Percentiles rank a stretch among this genome's conserved stretches.
phyloP scores from a whole-genome alignment of 371 early-diverging fungal genomes.

The Globomyces sp. region DNA sequence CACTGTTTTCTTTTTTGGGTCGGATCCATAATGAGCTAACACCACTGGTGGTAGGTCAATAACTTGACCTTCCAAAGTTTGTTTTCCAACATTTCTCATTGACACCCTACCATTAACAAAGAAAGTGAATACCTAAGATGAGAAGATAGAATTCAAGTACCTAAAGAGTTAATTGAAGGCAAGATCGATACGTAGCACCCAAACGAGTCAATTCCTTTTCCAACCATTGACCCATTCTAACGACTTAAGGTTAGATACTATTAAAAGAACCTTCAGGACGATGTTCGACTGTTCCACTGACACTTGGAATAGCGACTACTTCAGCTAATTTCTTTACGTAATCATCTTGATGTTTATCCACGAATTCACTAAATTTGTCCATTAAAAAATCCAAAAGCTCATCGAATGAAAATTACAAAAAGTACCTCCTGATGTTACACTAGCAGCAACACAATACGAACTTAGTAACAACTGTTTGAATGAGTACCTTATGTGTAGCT shows the following conservation, averaged over 20 bases:
- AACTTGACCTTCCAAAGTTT: conserved; percentile 71
- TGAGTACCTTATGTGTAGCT: too few relatives aligned
- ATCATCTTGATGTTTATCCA: conserved; percentile 74
- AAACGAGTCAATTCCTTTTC: conserved; percentile 70
- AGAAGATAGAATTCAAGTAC: not conserved
- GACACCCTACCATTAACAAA: not conserved
- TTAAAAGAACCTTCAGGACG: conserved; percentile 45
- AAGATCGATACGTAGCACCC: conserved; percentile 55
- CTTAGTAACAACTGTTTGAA: too few relatives aligned
- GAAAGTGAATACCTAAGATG: conserved; percentile 24
- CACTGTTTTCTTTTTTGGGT: conserved; percentile 90
- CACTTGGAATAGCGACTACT: conserved; percentile 91
- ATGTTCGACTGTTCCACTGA: conserved; percentile 71
- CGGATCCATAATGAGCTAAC: conserved; percentile 85
- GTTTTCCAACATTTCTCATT: conserved; percentile 58
- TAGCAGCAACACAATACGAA: too few relatives aligned
- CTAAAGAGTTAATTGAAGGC: not conserved
- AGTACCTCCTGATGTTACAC: too few relatives aligned
- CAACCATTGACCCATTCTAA: conserved; percentile 86
- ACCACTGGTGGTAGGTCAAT: conserved; percentile 90
- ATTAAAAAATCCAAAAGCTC: not conserved
- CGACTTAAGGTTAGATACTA: conserved; percentile 56
- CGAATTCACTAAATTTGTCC: conserved; percentile 47
- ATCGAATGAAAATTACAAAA: too few relatives aligned
- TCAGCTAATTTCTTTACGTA: conserved; percentile 83